Evolutionary conservation across 169 alveolate species (phyloP).

Genomic region (Cyclospora cayetanensis): DNA sequence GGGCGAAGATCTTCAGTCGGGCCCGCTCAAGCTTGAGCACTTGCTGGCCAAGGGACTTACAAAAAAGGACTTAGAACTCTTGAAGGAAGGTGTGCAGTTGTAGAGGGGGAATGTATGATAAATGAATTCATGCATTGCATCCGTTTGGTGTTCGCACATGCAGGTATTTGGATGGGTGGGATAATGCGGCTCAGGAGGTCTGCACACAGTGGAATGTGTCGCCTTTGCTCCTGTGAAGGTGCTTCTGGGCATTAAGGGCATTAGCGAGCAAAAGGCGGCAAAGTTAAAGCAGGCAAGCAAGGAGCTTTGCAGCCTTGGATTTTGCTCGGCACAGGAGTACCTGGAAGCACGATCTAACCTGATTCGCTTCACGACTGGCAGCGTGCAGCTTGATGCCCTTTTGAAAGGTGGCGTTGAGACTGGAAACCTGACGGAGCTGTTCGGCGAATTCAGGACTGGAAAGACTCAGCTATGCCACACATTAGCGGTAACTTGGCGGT

Average conservation of each 20-base stretch:
- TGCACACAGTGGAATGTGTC: slow-evolving; percentile 74
- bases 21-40: slow-evolving; percentile 80
- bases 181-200: slow-evolving; percentile 70
- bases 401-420: slow-evolving; percentile 99
- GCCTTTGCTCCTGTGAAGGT: slow-evolving; percentile 71
- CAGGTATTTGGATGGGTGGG: too few relatives aligned
- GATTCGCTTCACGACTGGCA: slow-evolving; percentile 95
- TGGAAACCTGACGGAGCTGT: slow-evolving; percentile 96
- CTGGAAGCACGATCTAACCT: slow-evolving; percentile 86
- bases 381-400: slow-evolving; percentile 93
- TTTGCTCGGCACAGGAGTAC: slow-evolving; percentile 70
- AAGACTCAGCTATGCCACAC: slow-evolving; percentile 98
- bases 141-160: not conserved
- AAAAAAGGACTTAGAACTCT: slow-evolving; percentile 86
- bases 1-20: slow-evolving; percentile 71
- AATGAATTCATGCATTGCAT: not conserved
- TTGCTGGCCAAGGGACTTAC: slow-evolving; percentile 80
- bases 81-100: slow-evolving; percentile 89
- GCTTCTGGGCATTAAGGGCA: slow-evolving; percentile 92
- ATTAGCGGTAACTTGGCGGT: slow-evolving; percentile 84
- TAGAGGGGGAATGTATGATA: not conserved
- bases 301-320: slow-evolving; percentile 79
- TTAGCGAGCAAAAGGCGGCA: slow-evolving; percentile 96
- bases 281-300: slow-evolving; percentile 93
- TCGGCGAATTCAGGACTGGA: slow-evolving; percentile 99